phyloP scores from a whole-genome alignment of 179 eudicot species.

The Sideroxylon spinosum region DNA sequence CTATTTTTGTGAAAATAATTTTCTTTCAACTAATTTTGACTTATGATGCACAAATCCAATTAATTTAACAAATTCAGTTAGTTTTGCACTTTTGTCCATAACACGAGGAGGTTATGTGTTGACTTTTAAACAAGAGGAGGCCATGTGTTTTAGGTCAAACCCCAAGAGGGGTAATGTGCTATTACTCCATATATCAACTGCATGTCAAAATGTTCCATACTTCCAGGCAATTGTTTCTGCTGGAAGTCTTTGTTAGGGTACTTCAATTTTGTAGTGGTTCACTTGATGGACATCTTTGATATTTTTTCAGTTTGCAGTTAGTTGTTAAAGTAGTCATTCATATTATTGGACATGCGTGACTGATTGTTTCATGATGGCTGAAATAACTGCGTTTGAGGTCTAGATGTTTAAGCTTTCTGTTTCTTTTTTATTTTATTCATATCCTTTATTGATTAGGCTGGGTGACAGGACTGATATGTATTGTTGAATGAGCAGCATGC shows the following conservation, averaged over 20 bases:
- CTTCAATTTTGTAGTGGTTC: not conserved
- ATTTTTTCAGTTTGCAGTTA: not conserved
- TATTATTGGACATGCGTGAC: not conserved
- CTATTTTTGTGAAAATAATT: too few relatives aligned
- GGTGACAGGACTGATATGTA: conserved; percentile 69
- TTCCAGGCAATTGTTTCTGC: not conserved
- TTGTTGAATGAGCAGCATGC: conserved; percentile 68
- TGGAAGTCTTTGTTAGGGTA: not conserved
- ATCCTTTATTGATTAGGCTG: conserved; percentile 60
- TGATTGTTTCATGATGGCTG: conserved; percentile 5
- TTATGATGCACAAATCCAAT: too few relatives aligned
- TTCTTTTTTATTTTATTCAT: conserved; percentile 25
- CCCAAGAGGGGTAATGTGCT: too few relatives aligned
- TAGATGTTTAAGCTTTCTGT: not conserved
- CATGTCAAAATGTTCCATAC: not conserved
- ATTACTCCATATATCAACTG: not conserved
- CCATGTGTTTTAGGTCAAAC: too few relatives aligned
- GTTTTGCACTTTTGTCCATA: not conserved
- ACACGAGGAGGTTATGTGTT: too few relatives aligned
- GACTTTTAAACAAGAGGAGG: too few relatives aligned
- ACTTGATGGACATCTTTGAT: not conserved
- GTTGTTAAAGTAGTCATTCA: not conserved
- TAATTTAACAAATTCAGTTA: too few relatives aligned
- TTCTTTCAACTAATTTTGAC: too few relatives aligned
- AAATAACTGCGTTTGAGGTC: not conserved